Base-by-base conservation (phyloP, 2,329 filamentous ascomycete species). In the Beauveria scarabaeidicola region DNA sequence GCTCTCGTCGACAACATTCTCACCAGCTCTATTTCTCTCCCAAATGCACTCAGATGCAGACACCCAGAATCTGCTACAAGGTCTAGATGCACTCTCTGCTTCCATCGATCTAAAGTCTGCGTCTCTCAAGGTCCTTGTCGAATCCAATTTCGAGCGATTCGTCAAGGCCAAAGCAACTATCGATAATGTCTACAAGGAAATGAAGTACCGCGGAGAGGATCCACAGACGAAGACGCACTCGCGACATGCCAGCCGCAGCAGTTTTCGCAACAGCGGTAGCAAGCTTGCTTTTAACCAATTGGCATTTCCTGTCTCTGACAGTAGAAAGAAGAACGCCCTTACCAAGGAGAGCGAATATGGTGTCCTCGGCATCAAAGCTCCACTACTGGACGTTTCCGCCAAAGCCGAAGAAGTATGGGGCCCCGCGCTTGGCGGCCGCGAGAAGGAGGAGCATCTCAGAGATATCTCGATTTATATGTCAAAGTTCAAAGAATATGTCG, bases 351-450 rank as follows among this genome's bases (percentile, higher is more conserved):
- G 90, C 66, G 91, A 96, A 67, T 96, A 92, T 68, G 91, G 91
- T 55, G 86, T 95, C 8, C 78, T 88, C 69, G 91, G 91, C 11
- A 96, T 99, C 73, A 95, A 96, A 70, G 83, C 81, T 1, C 93
- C 94, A 19, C 77, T 99, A 58, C 80, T 94, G 10, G 94, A 97
- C 67, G 90, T 95, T 11, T 91, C 90, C 1, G 89, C 91, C 62
- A 97, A 97, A 73, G 94, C 93, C 0, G 91, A 97, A 72, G 94
- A 99, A 68, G 89, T 99, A 9, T 99, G 95, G 92, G 94, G 94
- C 0, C 94, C 94, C 2, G 93, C 94, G 1, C 74, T 99, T 41
- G 91, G 91, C 52, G 94, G 94, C 3, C 85, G 90, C 29, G 92
- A 97, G 67, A 91, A 93, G 69, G 94, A 97, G 68, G 89, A 92